Conservation (phyloP, 2,329 filamentous ascomycete genomes). For the Davidsoniella eucalypti region DNA sequence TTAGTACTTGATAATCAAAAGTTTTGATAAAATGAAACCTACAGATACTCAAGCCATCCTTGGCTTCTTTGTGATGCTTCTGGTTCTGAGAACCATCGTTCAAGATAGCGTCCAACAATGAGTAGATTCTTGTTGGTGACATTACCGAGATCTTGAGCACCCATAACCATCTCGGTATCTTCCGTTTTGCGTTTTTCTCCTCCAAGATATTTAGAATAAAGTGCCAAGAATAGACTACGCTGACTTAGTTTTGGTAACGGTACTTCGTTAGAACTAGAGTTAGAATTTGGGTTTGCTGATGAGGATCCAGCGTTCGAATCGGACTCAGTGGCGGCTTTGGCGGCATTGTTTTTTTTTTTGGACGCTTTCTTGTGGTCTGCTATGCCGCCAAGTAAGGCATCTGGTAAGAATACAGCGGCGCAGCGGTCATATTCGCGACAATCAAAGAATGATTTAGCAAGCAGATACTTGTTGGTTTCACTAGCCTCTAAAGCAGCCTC, state of each 20-base stretch:
- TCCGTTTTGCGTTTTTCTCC: slow-evolving; percentile 95
- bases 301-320: no score
- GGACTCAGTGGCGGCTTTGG: neutral
- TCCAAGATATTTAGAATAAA: slow-evolving; percentile 84
- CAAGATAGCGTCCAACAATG: slow-evolving; percentile 56
- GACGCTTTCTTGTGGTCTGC: slow-evolving; percentile 26
- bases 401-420: slow-evolving; percentile 73
- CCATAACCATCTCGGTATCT: slow-evolving; percentile 92
- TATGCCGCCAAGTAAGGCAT: slow-evolving; percentile 55
- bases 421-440: slow-evolving; percentile 91
- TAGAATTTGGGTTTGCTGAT: neutral
- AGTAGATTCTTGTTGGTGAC: slow-evolving; percentile 74
- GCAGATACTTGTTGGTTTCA: slow-evolving; percentile 68
- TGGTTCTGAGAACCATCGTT: slow-evolving; percentile 62
- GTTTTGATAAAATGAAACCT: slow-evolving; percentile 16
- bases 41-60: slow-evolving; percentile 85
- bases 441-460: slow-evolving; percentile 90
- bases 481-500: slow-evolving; percentile 62
- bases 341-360: neutral
- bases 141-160: slow-evolving; percentile 73
- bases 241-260: slow-evolving; percentile 53
- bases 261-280: slow-evolving; percentile 13
- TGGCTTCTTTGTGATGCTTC: slow-evolving; percentile 50
- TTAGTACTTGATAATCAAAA: neutral
- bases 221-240: slow-evolving; percentile 76